Conservation (phyloP, 2,329 filamentous ascomycete genomes). For the Chrysoporthe cubensis region DNA sequence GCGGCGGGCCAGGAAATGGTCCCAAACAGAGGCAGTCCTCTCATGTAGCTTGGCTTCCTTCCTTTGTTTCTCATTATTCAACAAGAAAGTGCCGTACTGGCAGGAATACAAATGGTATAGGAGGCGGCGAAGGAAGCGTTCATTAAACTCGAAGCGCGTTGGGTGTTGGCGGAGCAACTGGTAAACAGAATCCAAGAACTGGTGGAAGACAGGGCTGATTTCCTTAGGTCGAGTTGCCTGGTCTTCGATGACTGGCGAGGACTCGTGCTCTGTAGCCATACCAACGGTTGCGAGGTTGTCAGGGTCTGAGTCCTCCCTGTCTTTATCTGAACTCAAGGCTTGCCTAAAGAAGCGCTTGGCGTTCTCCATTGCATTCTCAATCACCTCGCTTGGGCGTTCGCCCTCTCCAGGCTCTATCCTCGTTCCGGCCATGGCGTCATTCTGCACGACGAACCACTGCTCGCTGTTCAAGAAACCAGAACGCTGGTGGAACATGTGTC, state of each 20-base stretch:
- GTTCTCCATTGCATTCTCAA: constrained; percentile 83
- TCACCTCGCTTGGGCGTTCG: constrained; percentile 69
- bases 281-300: constrained; percentile 49
- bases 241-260: constrained; percentile 47
- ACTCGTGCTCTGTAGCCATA: constrained; percentile 26
- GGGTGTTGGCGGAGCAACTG: constrained; percentile 86
- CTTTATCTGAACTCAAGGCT: constrained; percentile 63
- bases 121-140: constrained; percentile 85
- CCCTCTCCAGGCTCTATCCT: constrained; percentile 65
- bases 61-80: constrained; percentile 91
- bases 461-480: constrained; percentile 86
- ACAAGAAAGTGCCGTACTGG: constrained; percentile 96
- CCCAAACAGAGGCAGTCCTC: constrained; percentile 87
- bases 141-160: constrained; percentile 92
- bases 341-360: constrained; percentile 92
- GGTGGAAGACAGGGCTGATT: constrained; percentile 94
- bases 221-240: constrained; percentile 84
- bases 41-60: constrained; percentile 69
- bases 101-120: constrained; percentile 95
- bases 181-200: constrained; percentile 93
- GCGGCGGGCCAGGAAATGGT: constrained; percentile 85
- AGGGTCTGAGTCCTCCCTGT: constrained; percentile 65
- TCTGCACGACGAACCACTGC: constrained; percentile 91
- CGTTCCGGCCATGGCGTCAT: constrained; percentile 71
- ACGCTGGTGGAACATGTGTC: constrained; percentile 96